phyloP scores from a whole-genome alignment of 257 asterid genomes.

The Catharanthus roseus region DNA sequence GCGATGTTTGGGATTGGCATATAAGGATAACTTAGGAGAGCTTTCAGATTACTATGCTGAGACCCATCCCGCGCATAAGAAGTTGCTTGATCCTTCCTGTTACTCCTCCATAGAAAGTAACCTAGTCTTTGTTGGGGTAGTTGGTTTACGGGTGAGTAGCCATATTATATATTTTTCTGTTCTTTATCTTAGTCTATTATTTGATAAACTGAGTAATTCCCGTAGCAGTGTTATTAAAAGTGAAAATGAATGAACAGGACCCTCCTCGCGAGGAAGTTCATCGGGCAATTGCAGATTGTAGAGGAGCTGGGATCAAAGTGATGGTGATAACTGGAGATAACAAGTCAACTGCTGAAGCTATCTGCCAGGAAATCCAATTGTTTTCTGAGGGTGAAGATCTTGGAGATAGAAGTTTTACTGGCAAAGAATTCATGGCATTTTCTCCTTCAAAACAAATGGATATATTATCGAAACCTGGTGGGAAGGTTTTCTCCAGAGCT shows the following conservation, averaged over 20 bases:
- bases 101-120: slow-evolving; percentile 68
- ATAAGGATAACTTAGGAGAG: slow-evolving; percentile 73
- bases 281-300: slow-evolving; percentile 66
- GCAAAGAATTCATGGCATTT: slow-evolving; percentile 76
- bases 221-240: neutral
- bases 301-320: slow-evolving; percentile 78
- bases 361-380: slow-evolving; percentile 64
- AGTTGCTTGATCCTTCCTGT: slow-evolving; percentile 64
- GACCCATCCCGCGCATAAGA: slow-evolving; percentile 63
- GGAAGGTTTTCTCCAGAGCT: slow-evolving; percentile 79
- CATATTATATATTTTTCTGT: neutral
- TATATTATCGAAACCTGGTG: slow-evolving; percentile 61
- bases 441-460: slow-evolving; percentile 54
- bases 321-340: slow-evolving; percentile 96
- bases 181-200: neutral
- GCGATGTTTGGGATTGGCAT: slow-evolving; percentile 80
- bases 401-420: slow-evolving; percentile 55
- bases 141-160: slow-evolving; percentile 69
- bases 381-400: slow-evolving; percentile 57
- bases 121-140: slow-evolving; percentile 75
- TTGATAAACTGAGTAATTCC: neutral
- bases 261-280: slow-evolving; percentile 93
- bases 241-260: slow-evolving; percentile 45
- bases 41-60: slow-evolving; percentile 54
- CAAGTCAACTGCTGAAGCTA: slow-evolving; percentile 92